Conservation (phyloP, 192 early-diverging fungal species). For the Backusella australiensis region DNA sequence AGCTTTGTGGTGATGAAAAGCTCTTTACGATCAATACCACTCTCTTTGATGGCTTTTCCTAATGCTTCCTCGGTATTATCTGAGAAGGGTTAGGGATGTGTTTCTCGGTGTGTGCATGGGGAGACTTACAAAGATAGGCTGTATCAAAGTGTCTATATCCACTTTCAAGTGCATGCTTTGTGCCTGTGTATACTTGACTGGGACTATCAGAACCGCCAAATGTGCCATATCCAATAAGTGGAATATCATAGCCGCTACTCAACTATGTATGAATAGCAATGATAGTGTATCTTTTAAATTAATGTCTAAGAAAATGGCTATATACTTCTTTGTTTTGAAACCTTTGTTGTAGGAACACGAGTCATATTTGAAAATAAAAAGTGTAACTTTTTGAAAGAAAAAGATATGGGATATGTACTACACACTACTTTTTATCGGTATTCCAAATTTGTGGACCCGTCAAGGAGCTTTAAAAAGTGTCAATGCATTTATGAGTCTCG, state of each 20-base stretch:
- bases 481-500: too few species aligned
- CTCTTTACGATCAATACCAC: constrained; percentile 53
- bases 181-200: constrained; percentile 15
- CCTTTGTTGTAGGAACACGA: constrained; percentile 11
- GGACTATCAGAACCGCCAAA: constrained; percentile 25
- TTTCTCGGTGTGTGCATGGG: background rate
- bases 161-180: constrained; percentile 24
- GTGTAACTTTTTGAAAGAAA: background rate
- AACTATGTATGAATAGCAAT: background rate
- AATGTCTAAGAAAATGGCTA: background rate
- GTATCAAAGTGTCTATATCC: constrained; percentile 72
- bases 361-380: background rate
- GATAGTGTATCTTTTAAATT: background rate
- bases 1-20: constrained; percentile 67
- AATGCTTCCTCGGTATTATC: constrained; percentile 69
- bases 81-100: background rate
- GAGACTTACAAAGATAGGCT: constrained; percentile 30
- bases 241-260: constrained; percentile 27
- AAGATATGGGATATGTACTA: background rate
- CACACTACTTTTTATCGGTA: background rate
- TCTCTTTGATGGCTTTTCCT: constrained; percentile 58
- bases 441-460: too few species aligned
- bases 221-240: constrained; percentile 24
- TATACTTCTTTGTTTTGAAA: background rate
- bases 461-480: too few species aligned